Evolutionary conservation across 2,329 filamentous ascomycete species (phyloP), one percentile per base, ranked within the genome.

Genomic region (Epichloe aotearoae): DNA sequence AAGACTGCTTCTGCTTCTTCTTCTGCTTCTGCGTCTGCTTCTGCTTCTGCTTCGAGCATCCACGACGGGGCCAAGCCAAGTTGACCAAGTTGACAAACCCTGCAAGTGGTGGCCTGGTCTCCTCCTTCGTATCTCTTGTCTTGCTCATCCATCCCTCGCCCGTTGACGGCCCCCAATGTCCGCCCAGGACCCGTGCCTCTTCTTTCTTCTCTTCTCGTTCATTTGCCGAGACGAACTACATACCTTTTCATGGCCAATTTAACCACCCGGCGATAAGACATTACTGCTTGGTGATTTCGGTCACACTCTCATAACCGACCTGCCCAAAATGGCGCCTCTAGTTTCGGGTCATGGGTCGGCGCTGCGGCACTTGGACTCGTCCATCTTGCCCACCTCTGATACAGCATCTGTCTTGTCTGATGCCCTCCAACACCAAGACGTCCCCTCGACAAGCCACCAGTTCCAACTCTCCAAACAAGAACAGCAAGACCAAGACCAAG

Each of bases 321-420:
- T 54, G 34, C 55, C 54, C 51, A 53, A 56, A 53, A 61, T 62
- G 57, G 55, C 59, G 57, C 57, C 56, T 51, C 48, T 51, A 42
- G 51, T 49, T 54, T 52, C 52, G 38, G 26, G 36, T 45, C 52
- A 41, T 47, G 39, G 43, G 14, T 33, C 42, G 39, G 46, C 37
- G 46, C 37, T 34, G 44, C 42, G 30, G 43, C 44, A 37, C 39
- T 14, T 50, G 30, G 46, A 49, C 42, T 52, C 53, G 47, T 47
- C 51, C 20, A 42, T 54, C 40, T 47, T 52, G 55, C 55, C 50
- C 58, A 58, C 49, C 56, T 62, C 67, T 64, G 67, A 69, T 59
- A 66, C 66, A 58, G 61, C 59, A 46, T 63, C 62, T 66, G 66
- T 67, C 56, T 69, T 66, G 61, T 64, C 65, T 62, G 61, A 65